phyloP scores from a whole-genome alignment of 495 filamentous ascomycete species.

The Penicillium argentinense region DNA sequence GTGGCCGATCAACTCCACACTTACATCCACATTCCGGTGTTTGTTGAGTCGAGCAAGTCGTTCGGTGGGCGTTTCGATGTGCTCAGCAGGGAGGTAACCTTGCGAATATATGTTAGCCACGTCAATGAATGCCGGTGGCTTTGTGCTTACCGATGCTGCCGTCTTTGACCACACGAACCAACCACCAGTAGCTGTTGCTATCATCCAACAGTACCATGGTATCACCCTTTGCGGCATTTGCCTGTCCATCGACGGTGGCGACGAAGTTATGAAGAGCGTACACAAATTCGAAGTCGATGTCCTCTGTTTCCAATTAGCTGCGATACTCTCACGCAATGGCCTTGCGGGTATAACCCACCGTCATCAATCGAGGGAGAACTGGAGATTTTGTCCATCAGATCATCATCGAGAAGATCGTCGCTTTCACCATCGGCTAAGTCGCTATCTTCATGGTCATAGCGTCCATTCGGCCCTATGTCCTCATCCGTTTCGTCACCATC shows the following conservation, averaged over 20 bases:
- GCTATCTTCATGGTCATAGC: constrained; percentile 56
- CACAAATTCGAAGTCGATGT: constrained; percentile 99
- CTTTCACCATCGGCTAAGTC: constrained; percentile 73
- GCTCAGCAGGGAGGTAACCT: constrained; percentile 97
- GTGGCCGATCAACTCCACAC: constrained; percentile 33
- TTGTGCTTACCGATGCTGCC: constrained; percentile 80
- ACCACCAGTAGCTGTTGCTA: constrained; percentile 99
- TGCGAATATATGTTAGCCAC: constrained; percentile 21
- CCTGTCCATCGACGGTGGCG: constrained; percentile 96
- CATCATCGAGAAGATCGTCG: constrained; percentile 80
- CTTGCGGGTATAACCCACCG: constrained; percentile 64
- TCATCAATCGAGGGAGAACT: constrained; percentile 98
- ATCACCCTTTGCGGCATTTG: constrained; percentile 96
- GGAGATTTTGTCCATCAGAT: constrained; percentile 94
- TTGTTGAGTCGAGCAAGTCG: constrained; percentile 93
- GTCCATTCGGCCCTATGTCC: constrained; percentile 41
- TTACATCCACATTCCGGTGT: constrained; percentile 94
- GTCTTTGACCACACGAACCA: constrained; percentile 95
- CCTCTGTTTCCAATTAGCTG: constrained; percentile 80
- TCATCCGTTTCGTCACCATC: constrained; percentile 38
- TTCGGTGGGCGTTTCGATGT: constrained; percentile 98
- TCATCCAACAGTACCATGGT: constrained; percentile 99
- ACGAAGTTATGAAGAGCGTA: constrained; percentile 98
- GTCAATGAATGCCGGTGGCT: too few species aligned
- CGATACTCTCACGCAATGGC: background rate